phyloP scores from a whole-genome alignment of 1,284 basidiomycete species.

The Thelephora terrestris region DNA sequence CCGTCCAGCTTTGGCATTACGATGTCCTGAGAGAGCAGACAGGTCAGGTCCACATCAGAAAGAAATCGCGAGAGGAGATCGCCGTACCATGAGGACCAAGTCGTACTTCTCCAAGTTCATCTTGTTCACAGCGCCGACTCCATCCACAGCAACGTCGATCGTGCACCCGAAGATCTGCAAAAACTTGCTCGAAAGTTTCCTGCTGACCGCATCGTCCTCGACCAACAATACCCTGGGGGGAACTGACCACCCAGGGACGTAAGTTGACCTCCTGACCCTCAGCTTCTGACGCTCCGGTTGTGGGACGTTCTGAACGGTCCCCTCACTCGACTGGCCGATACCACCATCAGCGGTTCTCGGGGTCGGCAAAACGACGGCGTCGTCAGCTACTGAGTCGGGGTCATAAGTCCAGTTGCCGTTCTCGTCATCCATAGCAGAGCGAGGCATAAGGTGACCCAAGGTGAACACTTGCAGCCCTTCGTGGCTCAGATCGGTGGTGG shows the following conservation, averaged over 20 bases:
- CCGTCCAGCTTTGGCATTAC: constrained; percentile 93
- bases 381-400: constrained; percentile 17
- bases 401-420: constrained; percentile 53
- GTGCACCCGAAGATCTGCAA: constrained; percentile 92
- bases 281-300: constrained; percentile 32
- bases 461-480: constrained; percentile 75
- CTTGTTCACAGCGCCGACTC: constrained; percentile 88
- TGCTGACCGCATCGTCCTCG: constrained; percentile 89
- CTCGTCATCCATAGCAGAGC: constrained; percentile 37
- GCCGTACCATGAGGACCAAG: constrained; percentile 82
- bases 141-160: constrained; percentile 91
- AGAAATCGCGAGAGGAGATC: background rate
- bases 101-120: constrained; percentile 96
- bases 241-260: constrained; percentile 84
- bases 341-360: constrained; percentile 14
- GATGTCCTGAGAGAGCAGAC: constrained; percentile 54
- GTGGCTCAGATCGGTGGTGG: constrained; percentile 28
- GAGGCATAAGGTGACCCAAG: constrained; percentile 68
- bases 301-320: background rate
- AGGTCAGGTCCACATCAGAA: constrained; percentile 3
- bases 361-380: constrained; percentile 22
- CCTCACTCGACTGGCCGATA: constrained; percentile 16
- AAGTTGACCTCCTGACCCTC: constrained; percentile 62
- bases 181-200: constrained; percentile 86
- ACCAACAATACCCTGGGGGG: constrained; percentile 84